Conservation (phyloP, 495 filamentous ascomycete species). For the Penicillium maclennaniae region DNA sequence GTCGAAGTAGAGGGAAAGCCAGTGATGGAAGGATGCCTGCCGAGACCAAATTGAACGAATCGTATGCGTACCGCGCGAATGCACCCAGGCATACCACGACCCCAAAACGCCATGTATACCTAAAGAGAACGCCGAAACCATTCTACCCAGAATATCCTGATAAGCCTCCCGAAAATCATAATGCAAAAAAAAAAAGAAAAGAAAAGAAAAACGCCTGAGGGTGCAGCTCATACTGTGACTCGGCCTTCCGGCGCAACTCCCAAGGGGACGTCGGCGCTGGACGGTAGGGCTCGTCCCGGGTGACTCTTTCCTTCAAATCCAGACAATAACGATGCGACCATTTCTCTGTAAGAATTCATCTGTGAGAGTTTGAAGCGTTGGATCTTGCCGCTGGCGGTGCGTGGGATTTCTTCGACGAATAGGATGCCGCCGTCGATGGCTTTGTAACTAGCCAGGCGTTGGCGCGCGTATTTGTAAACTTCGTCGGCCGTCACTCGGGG, state of each 20-base stretch:
- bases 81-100: background rate
- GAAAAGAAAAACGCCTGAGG: background rate
- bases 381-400: slow-evolving; percentile 77
- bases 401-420: slow-evolving; percentile 72
- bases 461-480: slow-evolving; percentile 58
- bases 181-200: too few species aligned
- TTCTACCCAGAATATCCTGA: background rate
- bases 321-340: slow-evolving; percentile 40
- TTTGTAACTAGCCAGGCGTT: slow-evolving; percentile 63
- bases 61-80: background rate
- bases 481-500: slow-evolving; percentile 49
- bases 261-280: slow-evolving; percentile 9
- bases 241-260: slow-evolving; percentile 11
- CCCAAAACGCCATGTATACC: background rate
- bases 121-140: background rate
- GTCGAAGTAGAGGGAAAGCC: background rate
- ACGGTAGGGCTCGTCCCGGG: slow-evolving; percentile 6
- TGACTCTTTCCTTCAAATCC: slow-evolving; percentile 20
- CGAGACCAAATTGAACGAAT: background rate
- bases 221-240: slow-evolving; percentile 6
- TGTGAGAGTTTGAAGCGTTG: slow-evolving; percentile 49
- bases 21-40: background rate
- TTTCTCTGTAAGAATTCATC: slow-evolving; percentile 44
- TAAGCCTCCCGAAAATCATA: background rate
- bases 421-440: slow-evolving; percentile 65